phyloP scores from a whole-genome alignment of 345 rosid species.

The Erysimum cheiranthoides region DNA sequence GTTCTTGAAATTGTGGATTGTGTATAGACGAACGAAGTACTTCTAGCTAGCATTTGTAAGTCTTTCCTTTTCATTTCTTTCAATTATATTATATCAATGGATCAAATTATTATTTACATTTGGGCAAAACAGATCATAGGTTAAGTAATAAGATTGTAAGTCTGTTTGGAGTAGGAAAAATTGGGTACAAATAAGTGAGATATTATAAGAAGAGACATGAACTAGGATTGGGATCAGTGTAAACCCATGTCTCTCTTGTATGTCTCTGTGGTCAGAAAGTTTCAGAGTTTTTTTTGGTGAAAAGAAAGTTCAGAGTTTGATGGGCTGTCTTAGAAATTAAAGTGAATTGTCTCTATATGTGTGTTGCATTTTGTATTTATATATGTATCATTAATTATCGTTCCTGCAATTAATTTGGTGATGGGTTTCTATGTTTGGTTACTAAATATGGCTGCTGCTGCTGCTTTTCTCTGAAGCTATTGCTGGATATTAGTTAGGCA shows the following conservation, averaged over 20 bases:
- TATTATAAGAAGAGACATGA: slow-evolving; percentile 41
- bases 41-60: neutral
- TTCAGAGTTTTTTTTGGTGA: too few species aligned
- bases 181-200: slow-evolving; percentile 37
- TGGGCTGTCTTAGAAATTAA: slow-evolving; percentile 44
- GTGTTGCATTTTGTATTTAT: slow-evolving; percentile 28
- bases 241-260: slow-evolving; percentile 48
- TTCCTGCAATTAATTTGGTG: slow-evolving; percentile 32
- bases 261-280: slow-evolving; percentile 42
- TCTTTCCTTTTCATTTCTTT: neutral
- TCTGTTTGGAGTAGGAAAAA: slow-evolving; percentile 8
- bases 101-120: slow-evolving; percentile 5
- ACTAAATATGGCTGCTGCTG: slow-evolving; percentile 49
- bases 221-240: slow-evolving; percentile 49
- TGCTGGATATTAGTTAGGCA: slow-evolving; percentile 45
- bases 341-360: slow-evolving; percentile 40
- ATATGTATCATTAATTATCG: slow-evolving; percentile 19
- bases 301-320: too few species aligned
- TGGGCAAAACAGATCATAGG: slow-evolving; percentile 36
- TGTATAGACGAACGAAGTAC: slow-evolving; percentile 10
- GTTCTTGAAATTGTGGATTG: slow-evolving; percentile 23
- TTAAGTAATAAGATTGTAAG: slow-evolving; percentile 29
- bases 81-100: neutral
- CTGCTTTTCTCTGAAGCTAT: slow-evolving; percentile 46
- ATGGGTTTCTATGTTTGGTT: slow-evolving; percentile 48